phyloP scores from a whole-genome alignment of 345 rosid species.

The Trapa bicornis region DNA sequence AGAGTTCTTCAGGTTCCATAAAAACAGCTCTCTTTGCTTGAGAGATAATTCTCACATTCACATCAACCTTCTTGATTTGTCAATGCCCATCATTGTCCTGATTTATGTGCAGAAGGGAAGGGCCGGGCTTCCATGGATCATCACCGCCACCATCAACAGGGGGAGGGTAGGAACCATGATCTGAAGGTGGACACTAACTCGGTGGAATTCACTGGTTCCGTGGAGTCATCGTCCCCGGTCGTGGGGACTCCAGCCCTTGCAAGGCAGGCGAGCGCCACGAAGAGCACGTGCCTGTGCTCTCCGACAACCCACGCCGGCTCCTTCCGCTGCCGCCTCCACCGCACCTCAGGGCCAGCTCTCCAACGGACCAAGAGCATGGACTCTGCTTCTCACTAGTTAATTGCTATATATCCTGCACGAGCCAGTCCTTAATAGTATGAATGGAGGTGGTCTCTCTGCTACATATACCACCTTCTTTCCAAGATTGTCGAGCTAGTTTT shows the following conservation, averaged over 20 bases:
- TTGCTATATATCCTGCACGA: neutral
- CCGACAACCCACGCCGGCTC: constrained; percentile 72
- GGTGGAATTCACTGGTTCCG: constrained; percentile 6
- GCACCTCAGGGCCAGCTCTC: constrained; percentile 22
- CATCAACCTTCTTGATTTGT: neutral
- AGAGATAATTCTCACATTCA: neutral
- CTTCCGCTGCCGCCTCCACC: constrained; percentile 45
- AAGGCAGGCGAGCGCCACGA: constrained; percentile 44
- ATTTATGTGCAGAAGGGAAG: neutral
- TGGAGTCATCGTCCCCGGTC: neutral
- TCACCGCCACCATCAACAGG: constrained; percentile 3
- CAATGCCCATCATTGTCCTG: neutral
- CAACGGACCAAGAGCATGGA: constrained; percentile 52
- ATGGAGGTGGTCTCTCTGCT: neutral
- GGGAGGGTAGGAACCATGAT: constrained; percentile 11
- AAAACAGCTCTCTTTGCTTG: neutral
- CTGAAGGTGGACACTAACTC: constrained; percentile 25
- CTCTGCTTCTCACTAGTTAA: constrained; percentile 9
- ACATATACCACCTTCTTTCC: neutral
- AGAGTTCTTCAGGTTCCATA: neutral
- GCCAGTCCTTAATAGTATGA: neutral
- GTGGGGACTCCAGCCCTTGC: constrained; percentile 11
- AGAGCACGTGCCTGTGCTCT: constrained; percentile 52
- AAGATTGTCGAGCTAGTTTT: neutral
- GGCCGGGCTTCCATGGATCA: neutral